A percentile compares a stretch with the other conserved stretches of the same genome.
Conservation (phyloP, 2,329 filamentous ascomycete species). For the Diaporthe longicolla region DNA sequence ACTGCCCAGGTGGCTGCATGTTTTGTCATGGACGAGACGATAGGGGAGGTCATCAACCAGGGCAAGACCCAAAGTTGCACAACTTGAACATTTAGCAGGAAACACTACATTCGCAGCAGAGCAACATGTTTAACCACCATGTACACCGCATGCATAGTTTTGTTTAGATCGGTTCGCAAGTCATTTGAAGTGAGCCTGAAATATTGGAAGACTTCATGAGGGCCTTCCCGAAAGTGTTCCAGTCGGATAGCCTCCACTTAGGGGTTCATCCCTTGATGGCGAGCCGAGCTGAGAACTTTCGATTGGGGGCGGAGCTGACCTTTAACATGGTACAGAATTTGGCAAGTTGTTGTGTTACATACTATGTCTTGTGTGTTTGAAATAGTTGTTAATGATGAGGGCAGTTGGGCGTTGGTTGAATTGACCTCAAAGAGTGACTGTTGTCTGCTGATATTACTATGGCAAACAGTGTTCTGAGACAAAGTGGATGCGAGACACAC, state of each 20-base stretch:
- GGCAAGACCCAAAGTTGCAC: no score
- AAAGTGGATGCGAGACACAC: no score
- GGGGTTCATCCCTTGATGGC: neutral
- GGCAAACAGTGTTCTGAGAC: no score
- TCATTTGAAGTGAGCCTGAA: no score
- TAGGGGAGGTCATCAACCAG: neutral
- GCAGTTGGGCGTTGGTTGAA: no score
- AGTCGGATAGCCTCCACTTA: neutral
- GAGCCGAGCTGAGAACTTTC: neutral
- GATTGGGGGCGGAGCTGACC: neutral
- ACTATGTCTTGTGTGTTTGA: no score
- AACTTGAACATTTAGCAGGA: neutral
- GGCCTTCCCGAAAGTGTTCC: neutral
- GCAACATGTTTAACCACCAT: neutral
- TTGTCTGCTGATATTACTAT: no score
- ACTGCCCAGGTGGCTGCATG: neutral
- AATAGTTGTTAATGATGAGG: no score
- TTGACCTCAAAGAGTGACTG: no score
- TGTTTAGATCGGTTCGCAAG: neutral
- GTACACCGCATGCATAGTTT: no score
- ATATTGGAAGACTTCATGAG: neutral
- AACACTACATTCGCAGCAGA: neutral
- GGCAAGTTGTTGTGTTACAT: no score
- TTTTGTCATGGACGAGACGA: neutral
- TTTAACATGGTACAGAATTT: neutral